phyloP scores from a whole-genome alignment of 2,329 filamentous ascomycete genomes.

The Didymella glomerata region DNA sequence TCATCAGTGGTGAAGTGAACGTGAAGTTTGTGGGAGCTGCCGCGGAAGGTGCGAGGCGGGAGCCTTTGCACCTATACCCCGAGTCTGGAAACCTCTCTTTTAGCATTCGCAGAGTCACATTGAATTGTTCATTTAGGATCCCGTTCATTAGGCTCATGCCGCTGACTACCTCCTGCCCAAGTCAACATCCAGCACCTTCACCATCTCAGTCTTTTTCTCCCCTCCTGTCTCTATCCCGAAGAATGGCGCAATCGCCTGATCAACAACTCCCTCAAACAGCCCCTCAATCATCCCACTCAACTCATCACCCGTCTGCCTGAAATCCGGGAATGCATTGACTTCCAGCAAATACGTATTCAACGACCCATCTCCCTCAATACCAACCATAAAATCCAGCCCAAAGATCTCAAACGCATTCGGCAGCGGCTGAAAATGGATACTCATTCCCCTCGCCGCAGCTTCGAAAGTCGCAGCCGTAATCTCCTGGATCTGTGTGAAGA shows the following conservation, averaged over 20 bases:
- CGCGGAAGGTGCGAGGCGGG: no score
- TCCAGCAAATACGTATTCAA: constrained; percentile 78
- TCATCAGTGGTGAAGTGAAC: no score
- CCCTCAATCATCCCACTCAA: constrained; percentile 75
- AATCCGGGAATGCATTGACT: constrained; percentile 96
- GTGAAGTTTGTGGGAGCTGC: no score
- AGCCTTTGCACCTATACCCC: no score
- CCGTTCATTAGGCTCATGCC: no score
- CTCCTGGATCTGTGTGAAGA: constrained; percentile 77
- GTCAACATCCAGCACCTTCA: constrained; percentile 57
- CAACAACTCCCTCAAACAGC: constrained; percentile 78
- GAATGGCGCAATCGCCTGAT: constrained; percentile 72
- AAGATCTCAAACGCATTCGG: constrained; percentile 91
- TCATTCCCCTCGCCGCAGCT: constrained; percentile 83
- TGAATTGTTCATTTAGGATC: no score
- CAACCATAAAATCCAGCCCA: constrained; percentile 86
- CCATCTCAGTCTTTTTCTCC: constrained; percentile 40
- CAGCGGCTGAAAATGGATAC: constrained; percentile 89
- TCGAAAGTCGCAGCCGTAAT: constrained; percentile 83
- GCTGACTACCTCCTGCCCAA: constrained; percentile 53
- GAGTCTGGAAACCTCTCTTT: no score
- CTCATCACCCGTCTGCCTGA: constrained; percentile 85
- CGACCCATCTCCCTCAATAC: constrained; percentile 54
- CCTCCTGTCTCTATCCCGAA: constrained; percentile 58
- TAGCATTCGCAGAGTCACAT: no score